Base-by-base conservation (phyloP, 441 rosid genomes). In the Jatropha podagrica region DNA sequence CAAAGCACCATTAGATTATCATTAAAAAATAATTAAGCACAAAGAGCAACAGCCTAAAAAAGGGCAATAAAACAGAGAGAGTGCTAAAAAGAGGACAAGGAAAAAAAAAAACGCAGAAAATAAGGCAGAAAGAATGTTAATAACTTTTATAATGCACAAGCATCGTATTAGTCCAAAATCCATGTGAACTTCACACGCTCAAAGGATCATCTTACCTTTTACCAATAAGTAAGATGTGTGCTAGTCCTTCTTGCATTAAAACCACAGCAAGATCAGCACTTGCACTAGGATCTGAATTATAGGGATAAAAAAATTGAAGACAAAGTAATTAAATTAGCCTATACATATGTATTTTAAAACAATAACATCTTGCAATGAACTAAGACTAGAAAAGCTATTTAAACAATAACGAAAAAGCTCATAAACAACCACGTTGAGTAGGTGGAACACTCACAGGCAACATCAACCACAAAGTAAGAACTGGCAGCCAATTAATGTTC, bases 231-330 rank as follows among this genome's bases (percentile, higher is more conserved):
- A 90, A 73, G 73, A 95, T 78, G 60, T 92, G 87, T 42, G 91
- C 97, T 75, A 93, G 82, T 81, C 99, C 99, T 90, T 95, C 99
- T 92, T 93, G 99, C 99, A 95, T 90, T 77, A 95, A 76, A 80
- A 93, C 84, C 81, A 95, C 88, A 73, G 95, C 96, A 37, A 95
- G 91, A 85, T 93, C 97, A 65, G 99, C 97, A 89, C 95, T 90
- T 54, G 98, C 99, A 73, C 93, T 82, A 48, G 97, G 96, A 85
- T 95, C 98, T 95, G 84, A 80, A 79, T 78, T 73, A 11, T 62
- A 63, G 66, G 40, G 51, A 68, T 32, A 51, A 64, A 65, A 68
- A 23, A 42, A 60, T 66, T 40, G 63, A 56, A 20, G 49, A 74
- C 15, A 56, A 26, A 63, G 44, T 41, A 63, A 61, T 11, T 41